Evolutionary conservation across 768 basidiomycete genomes (phyloP).

Genomic region (Hygrocybe punicea): DNA sequence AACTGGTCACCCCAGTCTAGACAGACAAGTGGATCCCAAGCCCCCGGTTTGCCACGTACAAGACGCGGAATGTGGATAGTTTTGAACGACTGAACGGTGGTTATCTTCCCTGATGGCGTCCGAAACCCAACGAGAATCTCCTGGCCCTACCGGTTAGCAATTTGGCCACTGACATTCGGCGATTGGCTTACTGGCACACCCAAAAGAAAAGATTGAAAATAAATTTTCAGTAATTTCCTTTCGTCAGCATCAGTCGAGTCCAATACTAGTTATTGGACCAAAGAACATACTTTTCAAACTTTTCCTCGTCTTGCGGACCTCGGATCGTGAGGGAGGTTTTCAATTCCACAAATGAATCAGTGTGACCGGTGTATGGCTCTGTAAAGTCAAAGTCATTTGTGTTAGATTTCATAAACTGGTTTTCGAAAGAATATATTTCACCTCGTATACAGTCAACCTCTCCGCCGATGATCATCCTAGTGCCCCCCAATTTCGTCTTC

Average conservation of each 20-base stretch:
- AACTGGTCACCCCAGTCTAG: constrained; percentile 70
- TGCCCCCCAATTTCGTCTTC: constrained; percentile 75
- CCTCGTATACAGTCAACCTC: constrained; percentile 90
- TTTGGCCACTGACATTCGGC: constrained; percentile 6
- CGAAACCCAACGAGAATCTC: constrained; percentile 88
- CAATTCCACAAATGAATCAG: constrained; percentile 75
- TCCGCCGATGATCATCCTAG: constrained; percentile 74
- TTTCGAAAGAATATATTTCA: constrained; percentile 27
- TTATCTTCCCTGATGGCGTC: constrained; percentile 66
- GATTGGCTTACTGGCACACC: constrained; percentile 68
- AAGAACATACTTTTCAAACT: constrained; percentile 71
- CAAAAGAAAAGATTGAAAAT: constrained; percentile 86
- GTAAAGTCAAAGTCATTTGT: constrained; percentile 8
- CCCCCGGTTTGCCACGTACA: constrained; percentile 67
- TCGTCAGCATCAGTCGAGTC: constrained; percentile 3
- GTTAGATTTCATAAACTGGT: no score
- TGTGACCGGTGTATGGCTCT: constrained; percentile 60
- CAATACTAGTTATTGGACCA: background rate
- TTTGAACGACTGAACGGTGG: constrained; percentile 65
- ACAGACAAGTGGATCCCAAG: constrained; percentile 76
- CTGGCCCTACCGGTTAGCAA: constrained; percentile 35
- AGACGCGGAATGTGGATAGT: constrained; percentile 77
- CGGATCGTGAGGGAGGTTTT: constrained; percentile 80
- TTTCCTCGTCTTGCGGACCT: constrained; percentile 58
- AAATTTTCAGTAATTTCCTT: constrained; percentile 89